Conservation (phyloP, 2,329 filamentous ascomycete genomes). For the Xylaria sp. region DNA sequence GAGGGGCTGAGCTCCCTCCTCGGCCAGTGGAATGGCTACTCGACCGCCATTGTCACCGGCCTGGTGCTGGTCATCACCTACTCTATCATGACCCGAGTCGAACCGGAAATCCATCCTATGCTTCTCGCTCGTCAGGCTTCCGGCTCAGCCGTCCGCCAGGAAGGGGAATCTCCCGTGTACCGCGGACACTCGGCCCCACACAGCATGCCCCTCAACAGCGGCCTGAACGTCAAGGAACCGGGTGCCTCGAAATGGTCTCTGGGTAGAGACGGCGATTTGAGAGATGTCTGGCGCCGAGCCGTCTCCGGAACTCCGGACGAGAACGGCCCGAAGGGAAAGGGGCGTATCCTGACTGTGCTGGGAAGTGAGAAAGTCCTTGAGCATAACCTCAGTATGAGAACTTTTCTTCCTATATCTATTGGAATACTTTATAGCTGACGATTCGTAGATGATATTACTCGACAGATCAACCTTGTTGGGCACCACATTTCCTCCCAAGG, state of each 20-base stretch:
- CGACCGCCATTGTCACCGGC: constrained; percentile 69
- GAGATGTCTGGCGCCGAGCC: constrained; percentile 85
- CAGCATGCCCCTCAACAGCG: constrained; percentile 76
- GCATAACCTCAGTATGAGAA: constrained; percentile 61
- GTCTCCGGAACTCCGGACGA: constrained; percentile 65
- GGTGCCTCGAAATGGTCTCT: constrained; percentile 80
- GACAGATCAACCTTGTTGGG: constrained; percentile 87
- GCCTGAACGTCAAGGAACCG: constrained; percentile 80
- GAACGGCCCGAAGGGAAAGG: constrained; percentile 64
- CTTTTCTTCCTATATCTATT: not conserved
- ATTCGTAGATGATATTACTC: constrained; percentile 68
- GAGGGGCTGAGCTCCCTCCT: constrained; percentile 68
- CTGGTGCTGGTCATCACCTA: constrained; percentile 72
- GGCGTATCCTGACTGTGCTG: constrained; percentile 76
- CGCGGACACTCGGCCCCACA: constrained; percentile 83
- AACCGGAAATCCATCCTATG: constrained; percentile 90
- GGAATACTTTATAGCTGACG: constrained; percentile 25
- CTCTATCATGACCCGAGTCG: constrained; percentile 69
- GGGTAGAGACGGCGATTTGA: constrained; percentile 84
- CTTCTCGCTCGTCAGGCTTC: constrained; percentile 84
- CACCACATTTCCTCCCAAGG: constrained; percentile 72
- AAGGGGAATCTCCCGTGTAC: constrained; percentile 84
- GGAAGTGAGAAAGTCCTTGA: constrained; percentile 76
- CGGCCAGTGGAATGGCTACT: constrained; percentile 80
- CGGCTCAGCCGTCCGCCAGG: constrained; percentile 76